Base-by-base conservation (phyloP, 2,329 filamentous ascomycete species). In the Karstenula rhodostoma region DNA sequence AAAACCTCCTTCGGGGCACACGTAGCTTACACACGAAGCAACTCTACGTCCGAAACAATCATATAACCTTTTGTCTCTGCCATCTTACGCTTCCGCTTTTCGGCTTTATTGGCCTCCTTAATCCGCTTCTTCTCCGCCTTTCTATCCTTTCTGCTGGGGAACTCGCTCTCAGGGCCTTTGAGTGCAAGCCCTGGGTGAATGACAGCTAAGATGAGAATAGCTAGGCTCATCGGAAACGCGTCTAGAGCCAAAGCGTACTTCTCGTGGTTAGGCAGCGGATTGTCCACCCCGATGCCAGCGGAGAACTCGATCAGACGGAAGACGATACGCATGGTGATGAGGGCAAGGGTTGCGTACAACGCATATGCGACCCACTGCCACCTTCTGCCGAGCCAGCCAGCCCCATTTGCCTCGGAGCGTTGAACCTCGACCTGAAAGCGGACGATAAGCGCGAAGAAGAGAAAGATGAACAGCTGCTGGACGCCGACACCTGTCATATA, bases 251-350 rank as follows among this genome's bases (percentile, higher is more conserved):
- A 84, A 27, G 82, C 79, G 69, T 85, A 89, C 3, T 69, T 79
- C 66, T 88, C 85, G 61, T 86, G 78, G 44, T 73, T 80, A 0
- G 83, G 80, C 22, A 86, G 75, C 0, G 77, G 74, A 67, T 84
- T 85, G n/a, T 73, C 64, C 1, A 62, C 50, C 43, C 74, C 73
- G 22, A 83, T 67, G 12, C 84, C 84, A 4, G 78, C 76, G 0
- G 80, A 78, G 67, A 85, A 89, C 70, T 90, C 86, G 55, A 80
- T 73, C 1, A 90, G 78, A 32, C 87, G 85, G 74, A 84, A 90
- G 63, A 87, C 82, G 70, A 89, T 88, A 35, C 87, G 84, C 29
- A 71, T 64, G 0, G 81, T 81, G 60, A 85, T 83, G 35, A 83
- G 73, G 0, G 63, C 60, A 12, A 85, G 69, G 0, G 70, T 70